Percentiles rank a stretch among this genome's conserved stretches.
phyloP scores from a whole-genome alignment of 179 eudicot genomes.

The Silene vulgaris region DNA sequence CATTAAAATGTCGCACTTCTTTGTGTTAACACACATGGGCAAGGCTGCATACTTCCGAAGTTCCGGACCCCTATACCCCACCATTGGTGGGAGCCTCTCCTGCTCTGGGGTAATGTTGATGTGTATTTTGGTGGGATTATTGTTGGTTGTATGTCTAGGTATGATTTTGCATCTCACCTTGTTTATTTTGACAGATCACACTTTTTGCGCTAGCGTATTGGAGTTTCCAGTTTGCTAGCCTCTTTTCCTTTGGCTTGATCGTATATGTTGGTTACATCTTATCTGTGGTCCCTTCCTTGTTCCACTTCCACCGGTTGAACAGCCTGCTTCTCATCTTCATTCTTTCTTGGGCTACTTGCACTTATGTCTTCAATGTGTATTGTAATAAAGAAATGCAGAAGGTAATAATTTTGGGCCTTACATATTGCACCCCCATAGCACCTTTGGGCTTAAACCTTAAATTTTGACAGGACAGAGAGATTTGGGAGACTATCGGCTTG shows the following conservation, averaged over 20 bases:
- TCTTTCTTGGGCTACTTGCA: slow-evolving; percentile 78
- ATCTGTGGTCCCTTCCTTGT: slow-evolving; percentile 76
- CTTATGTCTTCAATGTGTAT: slow-evolving; percentile 69
- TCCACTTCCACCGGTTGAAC: slow-evolving; percentile 70
- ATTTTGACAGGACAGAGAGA: slow-evolving; percentile 58
- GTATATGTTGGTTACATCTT: slow-evolving; percentile 75
- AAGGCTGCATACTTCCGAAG: too few species aligned
- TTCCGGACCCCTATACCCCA: too few species aligned
- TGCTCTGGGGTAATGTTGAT: too few species aligned
- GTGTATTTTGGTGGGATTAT: neutral
- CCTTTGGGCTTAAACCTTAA: neutral
- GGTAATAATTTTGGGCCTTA: slow-evolving; percentile 35
- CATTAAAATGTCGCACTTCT: too few species aligned
- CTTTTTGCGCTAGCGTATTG: slow-evolving; percentile 73
- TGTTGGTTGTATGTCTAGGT: neutral
- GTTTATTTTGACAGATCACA: slow-evolving; percentile 61
- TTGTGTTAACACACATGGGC: too few species aligned
- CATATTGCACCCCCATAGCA: neutral
- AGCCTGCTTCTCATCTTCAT: slow-evolving; percentile 84
- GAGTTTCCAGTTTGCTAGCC: slow-evolving; percentile 86
- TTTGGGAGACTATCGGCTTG: slow-evolving; percentile 82
- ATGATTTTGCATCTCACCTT: slow-evolving; percentile 6
- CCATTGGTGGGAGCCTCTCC: too few species aligned
- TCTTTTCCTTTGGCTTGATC: slow-evolving; percentile 80
- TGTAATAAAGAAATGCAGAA: slow-evolving; percentile 49